Conservation (phyloP, 257 asterid species). For the Jacaranda mimosifolia region DNA sequence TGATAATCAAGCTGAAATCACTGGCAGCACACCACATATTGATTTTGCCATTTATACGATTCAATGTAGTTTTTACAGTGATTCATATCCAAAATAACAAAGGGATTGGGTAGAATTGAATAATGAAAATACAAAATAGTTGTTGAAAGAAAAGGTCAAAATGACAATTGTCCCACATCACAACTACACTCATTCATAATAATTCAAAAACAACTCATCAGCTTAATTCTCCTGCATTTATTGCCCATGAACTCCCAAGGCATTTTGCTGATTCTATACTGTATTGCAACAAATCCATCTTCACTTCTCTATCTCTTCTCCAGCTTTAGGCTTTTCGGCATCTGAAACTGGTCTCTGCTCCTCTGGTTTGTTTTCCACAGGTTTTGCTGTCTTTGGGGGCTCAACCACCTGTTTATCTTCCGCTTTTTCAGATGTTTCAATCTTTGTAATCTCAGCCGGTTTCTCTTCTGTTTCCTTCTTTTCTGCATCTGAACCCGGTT, state of each 20-base stretch:
- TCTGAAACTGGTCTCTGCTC: conserved; percentile 30
- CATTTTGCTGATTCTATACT: conserved; percentile 9
- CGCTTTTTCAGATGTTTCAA: conserved; percentile 25
- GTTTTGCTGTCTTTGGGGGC: conserved; percentile 13
- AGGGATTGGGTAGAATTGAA: conserved; percentile 16
- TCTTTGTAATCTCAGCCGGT: conserved; percentile 17
- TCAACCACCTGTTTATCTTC: conserved; percentile 43
- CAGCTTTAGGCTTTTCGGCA: conserved; percentile 37
- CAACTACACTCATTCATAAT: conserved; percentile 29
- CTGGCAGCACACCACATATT: neutral
- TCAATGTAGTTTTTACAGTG: neutral
- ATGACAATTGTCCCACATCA: conserved; percentile 31
- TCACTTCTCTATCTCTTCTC: conserved; percentile 30
- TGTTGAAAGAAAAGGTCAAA: conserved; percentile 17
- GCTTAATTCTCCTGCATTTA: conserved; percentile 15
- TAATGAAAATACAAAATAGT: conserved; percentile 1
- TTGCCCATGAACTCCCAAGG: conserved; percentile 9
- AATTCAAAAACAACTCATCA: conserved; percentile 8
- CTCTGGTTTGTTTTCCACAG: conserved; percentile 28
- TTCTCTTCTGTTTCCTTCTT: conserved; percentile 36
- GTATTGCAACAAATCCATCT: neutral
- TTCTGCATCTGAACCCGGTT: conserved; percentile 30
- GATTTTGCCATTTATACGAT: neutral
- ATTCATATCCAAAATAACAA: neutral
- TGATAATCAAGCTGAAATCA: neutral